These are phyloP conservation scores for Aspergillus sergii DNA, from an alignment of 2,329 filamentous ascomycete species.

Conservation along the genomic window DNA sequence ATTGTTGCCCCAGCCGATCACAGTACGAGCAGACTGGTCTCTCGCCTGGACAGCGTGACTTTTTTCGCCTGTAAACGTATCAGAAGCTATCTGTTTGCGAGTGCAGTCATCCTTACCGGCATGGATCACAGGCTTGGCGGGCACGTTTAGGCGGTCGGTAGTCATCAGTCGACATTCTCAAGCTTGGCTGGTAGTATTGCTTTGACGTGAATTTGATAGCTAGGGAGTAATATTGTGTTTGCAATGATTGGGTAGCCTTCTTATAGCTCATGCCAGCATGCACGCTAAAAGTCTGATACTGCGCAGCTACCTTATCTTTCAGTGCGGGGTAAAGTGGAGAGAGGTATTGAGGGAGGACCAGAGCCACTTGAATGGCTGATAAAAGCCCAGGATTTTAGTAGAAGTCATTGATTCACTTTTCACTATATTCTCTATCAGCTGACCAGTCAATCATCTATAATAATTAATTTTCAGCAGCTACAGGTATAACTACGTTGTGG, in stretches of 20 bases:
- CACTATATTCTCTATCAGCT: not conserved
- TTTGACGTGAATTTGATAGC: not conserved
- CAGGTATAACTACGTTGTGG: not conserved
- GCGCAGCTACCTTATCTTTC: not conserved
- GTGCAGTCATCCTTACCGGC: not conserved
- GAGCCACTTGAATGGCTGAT: not conserved
- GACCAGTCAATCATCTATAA: not conserved
- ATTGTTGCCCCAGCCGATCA: constrained; percentile 33
- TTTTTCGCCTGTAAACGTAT: constrained; percentile 31
- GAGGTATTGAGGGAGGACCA: not conserved
- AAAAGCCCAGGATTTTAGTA: not conserved
- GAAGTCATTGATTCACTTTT: not conserved
- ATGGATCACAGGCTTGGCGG: not conserved
- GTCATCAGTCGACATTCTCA: not conserved
- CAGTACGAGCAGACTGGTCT: constrained; percentile 37
- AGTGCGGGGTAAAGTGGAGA: not conserved
- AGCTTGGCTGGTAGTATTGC: not conserved
- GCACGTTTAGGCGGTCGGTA: not conserved
- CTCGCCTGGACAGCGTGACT: constrained; percentile 36
- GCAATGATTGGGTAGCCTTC: not conserved
- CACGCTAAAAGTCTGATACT: not conserved
- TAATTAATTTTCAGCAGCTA: not conserved
- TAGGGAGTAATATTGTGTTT: not conserved
- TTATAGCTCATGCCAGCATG: not conserved
- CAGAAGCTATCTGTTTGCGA: not conserved